These are phyloP conservation scores for Cudoniella acicularis DNA, from an alignment of 495 filamentous ascomycete genomes.

Conservation along the genomic window DNA sequence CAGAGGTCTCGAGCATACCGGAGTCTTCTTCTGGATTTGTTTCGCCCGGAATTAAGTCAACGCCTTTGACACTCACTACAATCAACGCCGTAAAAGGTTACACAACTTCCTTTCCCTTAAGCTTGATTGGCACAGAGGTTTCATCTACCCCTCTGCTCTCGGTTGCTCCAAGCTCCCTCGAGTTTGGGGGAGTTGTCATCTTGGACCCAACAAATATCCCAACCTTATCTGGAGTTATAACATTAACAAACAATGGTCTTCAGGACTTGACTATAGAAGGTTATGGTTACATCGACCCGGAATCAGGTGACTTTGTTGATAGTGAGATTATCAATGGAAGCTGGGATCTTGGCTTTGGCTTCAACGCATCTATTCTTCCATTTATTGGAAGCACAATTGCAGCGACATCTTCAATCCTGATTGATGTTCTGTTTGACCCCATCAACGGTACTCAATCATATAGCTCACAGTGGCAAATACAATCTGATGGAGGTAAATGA, in stretches of 20 bases:
- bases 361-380: conserved; percentile 25
- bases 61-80: conserved; percentile 15
- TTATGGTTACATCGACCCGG: background rate
- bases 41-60: conserved; percentile 22
- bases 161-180: background rate
- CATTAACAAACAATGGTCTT: background rate
- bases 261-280: background rate
- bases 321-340: conserved; percentile 11
- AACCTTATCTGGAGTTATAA: background rate
- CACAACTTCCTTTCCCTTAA: conserved; percentile 20
- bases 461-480: conserved; percentile 16
- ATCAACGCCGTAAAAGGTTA: conserved; percentile 24
- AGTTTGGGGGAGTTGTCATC: background rate
- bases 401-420: conserved; percentile 17
- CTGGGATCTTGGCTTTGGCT: conserved; percentile 20
- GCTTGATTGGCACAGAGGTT: conserved; percentile 18
- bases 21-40: conserved; percentile 21
- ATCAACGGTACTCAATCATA: conserved; percentile 17
- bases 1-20: conserved; percentile 8
- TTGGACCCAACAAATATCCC: background rate
- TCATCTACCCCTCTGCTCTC: background rate
- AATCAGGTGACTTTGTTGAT: background rate
- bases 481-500: conserved; percentile 17
- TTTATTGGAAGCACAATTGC: conserved; percentile 23
- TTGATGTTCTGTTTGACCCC: conserved; percentile 21